Evolutionary conservation across 495 filamentous ascomycete genomes (phyloP).

Genomic region (Penicillium paxilli): DNA sequence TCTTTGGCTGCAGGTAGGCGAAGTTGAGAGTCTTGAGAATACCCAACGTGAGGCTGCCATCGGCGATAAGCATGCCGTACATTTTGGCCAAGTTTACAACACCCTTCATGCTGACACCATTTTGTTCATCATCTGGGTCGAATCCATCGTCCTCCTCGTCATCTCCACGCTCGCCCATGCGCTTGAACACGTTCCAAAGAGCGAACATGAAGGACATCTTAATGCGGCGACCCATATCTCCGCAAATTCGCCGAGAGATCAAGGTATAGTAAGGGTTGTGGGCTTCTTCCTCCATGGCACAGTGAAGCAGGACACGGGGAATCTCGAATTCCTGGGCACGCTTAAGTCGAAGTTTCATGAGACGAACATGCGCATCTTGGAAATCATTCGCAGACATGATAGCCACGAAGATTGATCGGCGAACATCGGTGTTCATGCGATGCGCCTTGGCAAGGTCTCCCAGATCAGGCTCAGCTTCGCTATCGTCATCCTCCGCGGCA

Average conservation of each 20-base stretch:
- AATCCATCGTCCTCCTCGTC: conserved; percentile 55
- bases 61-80: conserved; percentile 73
- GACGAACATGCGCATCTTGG: conserved; percentile 74
- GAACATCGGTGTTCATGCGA: conserved; percentile 92
- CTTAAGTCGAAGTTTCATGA: conserved; percentile 82
- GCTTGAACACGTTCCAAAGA: conserved; percentile 85
- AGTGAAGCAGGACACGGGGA: conserved; percentile 83
- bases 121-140: conserved; percentile 49
- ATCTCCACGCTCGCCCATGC: conserved; percentile 71
- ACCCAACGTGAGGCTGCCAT: conserved; percentile 60
- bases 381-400: conserved; percentile 87
- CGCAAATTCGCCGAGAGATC: conserved; percentile 73
- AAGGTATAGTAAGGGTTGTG: conserved; percentile 96
- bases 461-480: conserved; percentile 65
- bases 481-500: conserved; percentile 31
- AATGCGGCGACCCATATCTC: conserved; percentile 61
- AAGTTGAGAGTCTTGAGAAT: conserved; percentile 79
- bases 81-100: conserved; percentile 90
- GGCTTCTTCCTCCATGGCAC: conserved; percentile 73
- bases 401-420: conserved; percentile 87
- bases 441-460: conserved; percentile 73
- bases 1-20: conserved; percentile 72
- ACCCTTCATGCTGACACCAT: conserved; percentile 54
- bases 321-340: conserved; percentile 84
- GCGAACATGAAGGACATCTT: conserved; percentile 82